phyloP scores from a whole-genome alignment of 768 basidiomycete species.

The Lepiota subincarnata region DNA sequence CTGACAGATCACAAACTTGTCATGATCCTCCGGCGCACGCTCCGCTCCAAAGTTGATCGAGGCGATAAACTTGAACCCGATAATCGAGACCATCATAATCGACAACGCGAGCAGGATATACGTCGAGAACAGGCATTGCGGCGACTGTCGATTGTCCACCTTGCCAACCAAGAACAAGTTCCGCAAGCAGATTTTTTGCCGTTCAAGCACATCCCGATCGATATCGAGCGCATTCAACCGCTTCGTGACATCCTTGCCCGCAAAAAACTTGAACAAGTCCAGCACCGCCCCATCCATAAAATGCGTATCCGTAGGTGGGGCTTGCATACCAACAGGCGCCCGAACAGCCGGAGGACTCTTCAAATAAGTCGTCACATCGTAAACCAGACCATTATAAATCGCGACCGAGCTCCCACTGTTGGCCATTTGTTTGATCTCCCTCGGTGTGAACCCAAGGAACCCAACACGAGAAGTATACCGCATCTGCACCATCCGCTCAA shows the following conservation, averaged over 20 bases:
- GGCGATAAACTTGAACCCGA: slow-evolving; percentile 94
- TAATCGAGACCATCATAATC: slow-evolving; percentile 88
- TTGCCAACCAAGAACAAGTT: slow-evolving; percentile 91
- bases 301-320: slow-evolving; percentile 40
- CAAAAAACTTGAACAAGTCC: slow-evolving; percentile 68
- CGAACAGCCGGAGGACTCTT: slow-evolving; percentile 56
- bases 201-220: slow-evolving; percentile 51
- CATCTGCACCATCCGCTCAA: slow-evolving; percentile 89
- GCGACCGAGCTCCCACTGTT: slow-evolving; percentile 60
- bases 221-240: slow-evolving; percentile 58
- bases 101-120: slow-evolving; percentile 90
- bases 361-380: slow-evolving; percentile 83
- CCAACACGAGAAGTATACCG: slow-evolving; percentile 87
- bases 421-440: slow-evolving; percentile 71
- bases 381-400: slow-evolving; percentile 84
- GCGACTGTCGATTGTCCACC: slow-evolving; percentile 87
- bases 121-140: slow-evolving; percentile 87
- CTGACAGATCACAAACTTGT: slow-evolving; percentile 97
- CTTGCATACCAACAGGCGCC: slow-evolving; percentile 43
- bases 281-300: slow-evolving; percentile 76
- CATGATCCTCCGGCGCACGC: slow-evolving; percentile 89
- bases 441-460: slow-evolving; percentile 80
- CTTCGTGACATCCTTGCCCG: slow-evolving; percentile 83
- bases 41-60: slow-evolving; percentile 78
- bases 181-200: slow-evolving; percentile 85